Base-by-base conservation (phyloP, 345 rosid genomes). In the Arabidopsis suecica region DNA sequence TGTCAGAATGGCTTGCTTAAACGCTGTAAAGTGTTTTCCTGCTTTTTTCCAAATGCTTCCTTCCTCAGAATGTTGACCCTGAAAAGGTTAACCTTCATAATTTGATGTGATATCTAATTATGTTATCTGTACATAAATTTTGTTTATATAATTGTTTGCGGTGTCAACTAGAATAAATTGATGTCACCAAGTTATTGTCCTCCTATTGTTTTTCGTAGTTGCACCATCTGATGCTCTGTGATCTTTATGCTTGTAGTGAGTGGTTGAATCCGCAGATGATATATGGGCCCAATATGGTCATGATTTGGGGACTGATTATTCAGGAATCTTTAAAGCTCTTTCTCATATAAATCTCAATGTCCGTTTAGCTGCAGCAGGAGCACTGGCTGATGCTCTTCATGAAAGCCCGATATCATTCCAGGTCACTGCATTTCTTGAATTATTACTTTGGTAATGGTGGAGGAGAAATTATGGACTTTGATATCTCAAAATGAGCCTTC, bases 1-100 rank as follows among this genome's bases (percentile, higher is more conserved):
- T 88, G 99, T 92, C 61, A 90, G 99, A 81, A 83, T 95, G 87
- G 93, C 99, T 68, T 95, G 97, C 88, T 85, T 95, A 79, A 92
- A 88, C 83, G 99, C 97, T 37, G 83, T 95, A 53, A 95, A 87
- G 81, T 95, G 97, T 75, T 83, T 92, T 81, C 99, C 99, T 63
- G 89, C 91, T 61, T 88, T 92, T n/a, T 80, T 84, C 93, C 65
- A 82, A 77, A 72, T 88, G 78, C 60, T 83, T 90, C 70, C 86
- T 95, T 84, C 93, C 93, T 42, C 77, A 86, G 82, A 82, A 82
- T 77, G 85, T 87, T 81, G 99, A 95, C 82, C 88, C 96, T 38
- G 97, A 92, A 75, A 95, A 95, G 96, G 99, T 92, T 65, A 50
- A 22, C 61, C 68, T 65, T 82, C 58, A 45, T 37, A 44, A 45